Percentiles rank a stretch among this genome's conserved stretches.
phyloP scores from a whole-genome alignment of 1,284 basidiomycete species.

The Tilletia walkeri region DNA sequence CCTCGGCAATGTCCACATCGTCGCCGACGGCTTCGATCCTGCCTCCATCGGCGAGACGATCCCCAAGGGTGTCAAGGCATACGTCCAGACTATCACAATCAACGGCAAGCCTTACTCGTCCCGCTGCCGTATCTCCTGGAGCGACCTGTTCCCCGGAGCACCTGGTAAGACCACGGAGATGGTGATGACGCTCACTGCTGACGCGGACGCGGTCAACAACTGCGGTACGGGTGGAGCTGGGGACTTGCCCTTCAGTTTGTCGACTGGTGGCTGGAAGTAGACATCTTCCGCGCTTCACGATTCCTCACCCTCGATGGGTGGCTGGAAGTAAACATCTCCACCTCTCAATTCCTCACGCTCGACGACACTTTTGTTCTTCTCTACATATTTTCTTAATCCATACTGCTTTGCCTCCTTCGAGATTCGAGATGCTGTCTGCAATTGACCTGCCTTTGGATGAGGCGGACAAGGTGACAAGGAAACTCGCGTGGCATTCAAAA shows the following conservation, averaged over 20 bases:
- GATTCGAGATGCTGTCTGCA: no score
- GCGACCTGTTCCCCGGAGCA: slow-evolving; percentile 24
- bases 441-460: no score
- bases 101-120: slow-evolving; percentile 24
- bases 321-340: no score
- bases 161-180: slow-evolving; percentile 19
- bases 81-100: slow-evolving; percentile 25
- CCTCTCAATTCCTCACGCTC: no score
- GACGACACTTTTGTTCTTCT: no score
- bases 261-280: slow-evolving; percentile 24
- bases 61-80: slow-evolving; percentile 23
- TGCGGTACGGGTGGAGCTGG: slow-evolving; percentile 19
- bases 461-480: no score
- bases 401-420: no score
- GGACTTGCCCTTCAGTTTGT: slow-evolving; percentile 26
- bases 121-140: slow-evolving; percentile 25
- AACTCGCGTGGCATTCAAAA: no score
- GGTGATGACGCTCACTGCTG: slow-evolving; percentile 22
- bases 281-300: neutral
- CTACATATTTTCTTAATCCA: no score
- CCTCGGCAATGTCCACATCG: slow-evolving; percentile 35
- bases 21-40: slow-evolving; percentile 33
- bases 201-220: slow-evolving; percentile 21
- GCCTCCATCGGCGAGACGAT: slow-evolving; percentile 18
- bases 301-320: no score